phyloP scores from a whole-genome alignment of 2,329 filamentous ascomycete genomes.

The Curvularia spicifera region DNA sequence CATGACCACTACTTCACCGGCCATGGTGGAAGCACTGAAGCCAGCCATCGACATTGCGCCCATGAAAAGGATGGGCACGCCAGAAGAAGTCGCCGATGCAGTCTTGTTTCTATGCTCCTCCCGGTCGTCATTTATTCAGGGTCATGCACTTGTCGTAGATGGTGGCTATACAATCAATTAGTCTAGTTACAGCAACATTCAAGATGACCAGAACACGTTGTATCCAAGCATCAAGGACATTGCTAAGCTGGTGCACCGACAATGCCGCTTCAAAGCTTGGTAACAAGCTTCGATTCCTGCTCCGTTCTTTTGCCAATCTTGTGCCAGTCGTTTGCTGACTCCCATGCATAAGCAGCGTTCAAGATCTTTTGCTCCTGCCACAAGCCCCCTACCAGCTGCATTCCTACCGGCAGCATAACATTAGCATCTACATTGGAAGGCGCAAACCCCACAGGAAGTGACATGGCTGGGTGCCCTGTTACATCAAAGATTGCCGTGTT shows the following conservation, averaged over 20 bases:
- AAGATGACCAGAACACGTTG: not conserved
- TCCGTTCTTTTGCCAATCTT: slow-evolving; percentile 3
- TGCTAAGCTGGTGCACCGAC: not conserved
- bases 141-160: slow-evolving; percentile 57
- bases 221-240: not conserved
- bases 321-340: slow-evolving; percentile 38
- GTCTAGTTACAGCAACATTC: not conserved
- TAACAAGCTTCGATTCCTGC: slow-evolving; percentile 15
- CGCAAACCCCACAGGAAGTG: slow-evolving; percentile 37
- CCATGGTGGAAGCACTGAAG: slow-evolving; percentile 42
- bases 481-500: slow-evolving; percentile 42
- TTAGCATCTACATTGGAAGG: slow-evolving; percentile 28
- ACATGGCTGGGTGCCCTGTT: slow-evolving; percentile 42
- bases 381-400: slow-evolving; percentile 50
- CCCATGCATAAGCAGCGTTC: slow-evolving; percentile 38
- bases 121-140: slow-evolving; percentile 62
- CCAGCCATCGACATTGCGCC: slow-evolving; percentile 56
- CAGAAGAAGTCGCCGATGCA: slow-evolving; percentile 62
- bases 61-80: slow-evolving; percentile 55
- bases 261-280: slow-evolving; percentile 19
- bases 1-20: slow-evolving; percentile 32
- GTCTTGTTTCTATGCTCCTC: slow-evolving; percentile 60
- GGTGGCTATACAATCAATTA: slow-evolving; percentile 48
- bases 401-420: slow-evolving; percentile 46
- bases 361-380: slow-evolving; percentile 48